phyloP scores from a whole-genome alignment of 306 rosid genomes.

The Benincasa hispida region DNA sequence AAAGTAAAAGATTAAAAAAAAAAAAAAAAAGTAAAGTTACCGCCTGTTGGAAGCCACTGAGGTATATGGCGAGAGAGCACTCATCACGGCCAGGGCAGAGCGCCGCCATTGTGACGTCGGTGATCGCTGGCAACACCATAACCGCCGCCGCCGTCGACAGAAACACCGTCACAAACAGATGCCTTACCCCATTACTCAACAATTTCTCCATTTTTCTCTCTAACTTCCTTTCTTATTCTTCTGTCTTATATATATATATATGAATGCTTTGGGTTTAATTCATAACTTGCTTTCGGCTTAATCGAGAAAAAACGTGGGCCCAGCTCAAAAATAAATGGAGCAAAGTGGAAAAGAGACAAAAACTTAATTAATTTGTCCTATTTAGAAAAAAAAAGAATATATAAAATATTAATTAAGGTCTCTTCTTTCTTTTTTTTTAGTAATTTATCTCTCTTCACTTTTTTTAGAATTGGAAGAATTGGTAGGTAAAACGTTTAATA shows the following conservation, averaged over 20 bases:
- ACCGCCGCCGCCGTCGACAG: slow-evolving; percentile 15
- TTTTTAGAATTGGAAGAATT: no score
- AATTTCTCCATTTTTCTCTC: slow-evolving; percentile 19
- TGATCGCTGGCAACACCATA: slow-evolving; percentile 36
- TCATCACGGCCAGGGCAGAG: slow-evolving; percentile 57
- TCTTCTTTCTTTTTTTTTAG: no score
- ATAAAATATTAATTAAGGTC: no score
- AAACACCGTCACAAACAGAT: slow-evolving; percentile 53
- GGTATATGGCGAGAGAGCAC: slow-evolving; percentile 85
- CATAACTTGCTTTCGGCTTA: not conserved
- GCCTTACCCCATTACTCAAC: slow-evolving; percentile 15
- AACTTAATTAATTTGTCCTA: no score
- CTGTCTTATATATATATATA: no score
- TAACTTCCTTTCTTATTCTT: not conserved
- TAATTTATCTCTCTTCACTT: no score
- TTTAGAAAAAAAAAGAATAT: no score
- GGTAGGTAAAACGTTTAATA: no score
- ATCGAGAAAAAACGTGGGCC: not conserved
- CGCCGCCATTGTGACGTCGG: slow-evolving; percentile 60
- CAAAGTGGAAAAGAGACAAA: no score
- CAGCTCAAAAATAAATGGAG: not conserved
- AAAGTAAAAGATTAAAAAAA: not conserved
- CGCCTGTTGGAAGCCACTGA: slow-evolving; percentile 64
- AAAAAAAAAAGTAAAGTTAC: slow-evolving; percentile 15
- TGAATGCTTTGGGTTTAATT: not conserved